Conservation (phyloP, 345 rosid species). For the Excoecaria cochinchinensis region DNA sequence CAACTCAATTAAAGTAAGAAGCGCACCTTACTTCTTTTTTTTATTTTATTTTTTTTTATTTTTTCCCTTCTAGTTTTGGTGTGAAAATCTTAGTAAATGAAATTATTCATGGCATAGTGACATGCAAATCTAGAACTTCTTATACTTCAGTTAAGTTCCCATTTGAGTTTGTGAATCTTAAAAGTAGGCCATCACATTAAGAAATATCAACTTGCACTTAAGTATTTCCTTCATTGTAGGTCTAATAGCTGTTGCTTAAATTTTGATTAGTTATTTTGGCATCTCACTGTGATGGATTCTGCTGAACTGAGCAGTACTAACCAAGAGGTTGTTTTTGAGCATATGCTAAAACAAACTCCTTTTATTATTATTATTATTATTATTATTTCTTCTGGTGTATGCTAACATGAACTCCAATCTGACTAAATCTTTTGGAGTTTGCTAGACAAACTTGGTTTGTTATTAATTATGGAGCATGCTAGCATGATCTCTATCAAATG, state of each 20-base stretch:
- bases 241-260: background rate
- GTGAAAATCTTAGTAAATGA: background rate
- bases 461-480: background rate
- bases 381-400: background rate
- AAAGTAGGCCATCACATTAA: background rate
- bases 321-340: background rate
- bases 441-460: background rate
- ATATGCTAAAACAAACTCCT: background rate
- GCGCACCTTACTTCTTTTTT: background rate
- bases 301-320: background rate
- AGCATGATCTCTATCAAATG: background rate
- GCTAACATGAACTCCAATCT: background rate
- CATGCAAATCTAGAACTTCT: background rate
- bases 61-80: background rate
- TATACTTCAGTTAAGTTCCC: background rate
- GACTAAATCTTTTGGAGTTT: background rate
- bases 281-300: background rate
- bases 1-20: slow-evolving; percentile 84
- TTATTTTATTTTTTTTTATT: too few relatives aligned
- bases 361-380: background rate
- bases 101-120: background rate
- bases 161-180: background rate
- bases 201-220: background rate
- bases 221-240: background rate
- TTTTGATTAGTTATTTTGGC: background rate